These are phyloP conservation scores for Thermoascus crustaceus DNA, from an alignment of 2,329 filamentous ascomycete species.

Conservation along the genomic window DNA sequence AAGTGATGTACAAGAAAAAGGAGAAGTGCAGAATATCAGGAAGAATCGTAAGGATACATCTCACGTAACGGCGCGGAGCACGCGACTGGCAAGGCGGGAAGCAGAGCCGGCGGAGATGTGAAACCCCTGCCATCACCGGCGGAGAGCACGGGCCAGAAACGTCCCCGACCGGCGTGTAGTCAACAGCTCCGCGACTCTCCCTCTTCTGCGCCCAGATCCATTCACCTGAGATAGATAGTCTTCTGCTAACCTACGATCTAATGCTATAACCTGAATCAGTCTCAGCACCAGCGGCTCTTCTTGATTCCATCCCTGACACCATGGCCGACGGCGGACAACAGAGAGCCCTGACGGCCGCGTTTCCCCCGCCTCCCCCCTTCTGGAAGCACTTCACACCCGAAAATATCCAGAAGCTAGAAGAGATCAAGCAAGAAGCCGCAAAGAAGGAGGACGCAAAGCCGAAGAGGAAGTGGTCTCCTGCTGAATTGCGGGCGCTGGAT, in stretches of 20 bases:
- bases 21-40: no score
- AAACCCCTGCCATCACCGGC: background rate
- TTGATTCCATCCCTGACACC: constrained; percentile 3
- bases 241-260: background rate
- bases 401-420: constrained; percentile 55
- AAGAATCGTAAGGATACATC: no score
- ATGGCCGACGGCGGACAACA: constrained; percentile 55
- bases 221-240: constrained; percentile 5
- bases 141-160: constrained; percentile 14
- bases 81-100: no score
- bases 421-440: constrained; percentile 37
- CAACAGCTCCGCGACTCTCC: no score
- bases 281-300: background rate
- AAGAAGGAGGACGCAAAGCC: constrained; percentile 21
- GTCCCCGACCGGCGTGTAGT: no score
- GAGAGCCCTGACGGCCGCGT: constrained; percentile 52
- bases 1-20: no score
- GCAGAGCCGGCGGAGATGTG: background rate
- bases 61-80: no score
- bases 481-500: constrained; percentile 31
- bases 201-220: no score
- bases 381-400: constrained; percentile 79
- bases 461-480: constrained; percentile 26
- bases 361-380: constrained; percentile 81
- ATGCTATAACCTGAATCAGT: background rate